A percentile compares a stretch with the other conserved stretches of the same genome.
Evolutionary conservation across 1,284 basidiomycete genomes (phyloP).

Genomic region (Puccinia coronata): DNA sequence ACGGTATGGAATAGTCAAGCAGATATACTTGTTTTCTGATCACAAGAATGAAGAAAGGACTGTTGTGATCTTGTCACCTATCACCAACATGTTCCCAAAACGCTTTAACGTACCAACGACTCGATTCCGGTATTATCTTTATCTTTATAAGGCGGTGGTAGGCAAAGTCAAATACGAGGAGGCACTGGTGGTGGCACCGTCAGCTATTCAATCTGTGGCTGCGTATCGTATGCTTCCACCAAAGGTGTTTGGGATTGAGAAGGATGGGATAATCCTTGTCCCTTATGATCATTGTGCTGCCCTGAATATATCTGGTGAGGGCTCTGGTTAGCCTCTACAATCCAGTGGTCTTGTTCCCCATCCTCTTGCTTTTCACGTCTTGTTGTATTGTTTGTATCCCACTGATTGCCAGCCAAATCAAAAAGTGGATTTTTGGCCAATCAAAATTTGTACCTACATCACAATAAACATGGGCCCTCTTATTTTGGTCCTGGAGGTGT

Average conservation of each 20-base stretch:
- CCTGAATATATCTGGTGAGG: neutral
- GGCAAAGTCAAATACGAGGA: neutral
- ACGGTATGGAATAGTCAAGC: neutral
- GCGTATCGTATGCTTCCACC: slow-evolving; percentile 1
- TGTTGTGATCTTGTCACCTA: neutral
- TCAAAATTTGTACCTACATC: no score
- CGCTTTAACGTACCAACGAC: neutral
- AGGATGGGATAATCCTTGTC: slow-evolving; percentile 5
- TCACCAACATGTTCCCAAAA: slow-evolving; percentile 31
- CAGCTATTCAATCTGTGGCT: neutral
- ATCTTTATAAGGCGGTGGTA: neutral
- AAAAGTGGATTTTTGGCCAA: no score
- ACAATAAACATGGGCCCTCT: no score
- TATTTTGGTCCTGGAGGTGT: no score
- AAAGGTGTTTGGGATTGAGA: neutral
- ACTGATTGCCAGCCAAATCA: neutral
- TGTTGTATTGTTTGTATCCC: no score
- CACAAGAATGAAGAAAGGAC: neutral
- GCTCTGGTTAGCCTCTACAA: no score
- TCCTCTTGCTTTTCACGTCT: neutral
- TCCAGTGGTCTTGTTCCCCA: no score
- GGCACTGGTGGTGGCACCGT: neutral
- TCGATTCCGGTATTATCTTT: neutral
- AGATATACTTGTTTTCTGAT: neutral
- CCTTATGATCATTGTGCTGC: slow-evolving; percentile 1